Base-by-base conservation (phyloP, 768 basidiomycete genomes). In the Melanogaster broomeanus region DNA sequence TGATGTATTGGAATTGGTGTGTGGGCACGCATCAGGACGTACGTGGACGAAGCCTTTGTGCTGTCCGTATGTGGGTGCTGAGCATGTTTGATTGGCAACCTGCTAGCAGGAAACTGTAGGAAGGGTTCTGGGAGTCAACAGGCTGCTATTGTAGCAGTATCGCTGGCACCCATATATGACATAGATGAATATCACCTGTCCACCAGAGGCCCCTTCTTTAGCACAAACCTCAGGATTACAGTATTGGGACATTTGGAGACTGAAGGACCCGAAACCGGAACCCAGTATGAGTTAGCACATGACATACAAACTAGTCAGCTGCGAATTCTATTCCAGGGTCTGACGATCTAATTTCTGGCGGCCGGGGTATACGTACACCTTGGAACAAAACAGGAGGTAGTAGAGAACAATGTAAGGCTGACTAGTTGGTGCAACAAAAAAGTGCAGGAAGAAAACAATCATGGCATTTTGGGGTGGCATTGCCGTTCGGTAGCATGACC, bases 1-100 rank as follows among this genome's bases (percentile, higher is more conserved):
- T 11, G 41, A 72, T 43, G 59, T 74, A 49, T 28, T 73, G 48
- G 67, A 69, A 19, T n/a, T n/a, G 73, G 73, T 45, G 61, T 73
- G 7, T 55, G 66, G 11, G 66, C 62, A 3, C 30, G 30, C 10
- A 30, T 30, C 10, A 12, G 30, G 10, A 11, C 30, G 30, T 30
- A 11, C 30, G 30, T 12, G 10, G 30, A 30, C 30, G 30, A 30
- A 9, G 12, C 11, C 10, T 11, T 30, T 9, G 11, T 16, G 72
- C 68, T 2, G 71, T 63, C 5, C 73, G 71, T 33, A 55, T 73
- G 49, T 64, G 72, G 16, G 69, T 67, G 2, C 62, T 61, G 6
- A 48, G 53, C 16, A 71, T 68, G 15, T 55, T 57, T 28, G 72
- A 72, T 47, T 60, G 63, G 4, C 56, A 66, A 27, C 67, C 69